These are phyloP conservation scores for Carnegiea gigantea DNA, from an alignment of 179 eudicot species.

Conservation along the genomic window DNA sequence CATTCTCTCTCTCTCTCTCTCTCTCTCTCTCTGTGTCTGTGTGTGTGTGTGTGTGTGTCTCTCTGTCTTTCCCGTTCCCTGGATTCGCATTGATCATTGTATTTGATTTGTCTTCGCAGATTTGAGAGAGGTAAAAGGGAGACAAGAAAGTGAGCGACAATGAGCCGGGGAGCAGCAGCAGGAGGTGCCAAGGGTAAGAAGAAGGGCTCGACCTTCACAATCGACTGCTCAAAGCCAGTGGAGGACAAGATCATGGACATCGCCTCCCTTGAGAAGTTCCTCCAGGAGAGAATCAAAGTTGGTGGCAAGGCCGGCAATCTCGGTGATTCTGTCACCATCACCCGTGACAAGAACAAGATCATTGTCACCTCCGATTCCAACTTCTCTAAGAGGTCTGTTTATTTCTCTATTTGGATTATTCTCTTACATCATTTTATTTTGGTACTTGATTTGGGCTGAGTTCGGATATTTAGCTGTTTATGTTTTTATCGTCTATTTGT, in stretches of 20 bases:
- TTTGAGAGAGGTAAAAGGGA: neutral
- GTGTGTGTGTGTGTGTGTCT: neutral
- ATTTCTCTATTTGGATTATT: neutral
- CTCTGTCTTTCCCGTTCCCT: neutral
- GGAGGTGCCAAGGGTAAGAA: conserved; percentile 53
- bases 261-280: conserved; percentile 74
- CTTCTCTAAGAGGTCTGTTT: conserved; percentile 60
- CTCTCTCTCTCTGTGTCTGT: neutral
- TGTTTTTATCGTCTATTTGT: too few relatives aligned
- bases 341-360: conserved; percentile 73
- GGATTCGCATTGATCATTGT: neutral
- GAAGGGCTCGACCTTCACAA: conserved; percentile 57
- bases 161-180: conserved; percentile 42
- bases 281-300: conserved; percentile 76
- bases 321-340: conserved; percentile 57
- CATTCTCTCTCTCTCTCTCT: neutral
- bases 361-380: conserved; percentile 49
- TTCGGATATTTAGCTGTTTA: neutral
- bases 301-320: conserved; percentile 82
- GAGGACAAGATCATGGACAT: conserved; percentile 81
- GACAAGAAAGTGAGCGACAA: conserved; percentile 22
- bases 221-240: conserved; percentile 65
- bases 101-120: neutral
- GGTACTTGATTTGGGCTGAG: neutral
- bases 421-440: neutral